Conservation (phyloP, 2,329 filamentous ascomycete species). For the Harringtonia lauricola region DNA sequence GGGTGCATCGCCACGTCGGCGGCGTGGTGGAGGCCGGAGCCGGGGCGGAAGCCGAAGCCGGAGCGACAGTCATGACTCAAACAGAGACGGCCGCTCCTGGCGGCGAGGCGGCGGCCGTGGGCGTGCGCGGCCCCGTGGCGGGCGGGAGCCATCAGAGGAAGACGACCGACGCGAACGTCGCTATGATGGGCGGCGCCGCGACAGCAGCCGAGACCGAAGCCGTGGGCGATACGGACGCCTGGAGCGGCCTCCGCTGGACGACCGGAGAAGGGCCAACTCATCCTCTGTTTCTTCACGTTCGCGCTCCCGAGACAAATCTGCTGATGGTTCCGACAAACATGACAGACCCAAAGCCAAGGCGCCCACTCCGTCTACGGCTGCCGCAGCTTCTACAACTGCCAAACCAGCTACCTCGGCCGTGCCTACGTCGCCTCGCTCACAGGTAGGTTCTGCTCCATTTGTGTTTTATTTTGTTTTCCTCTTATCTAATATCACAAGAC, state of each 20-base stretch:
- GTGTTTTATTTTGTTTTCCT: not conserved
- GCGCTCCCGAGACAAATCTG: slow-evolving; percentile 38
- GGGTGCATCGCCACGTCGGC: not conserved
- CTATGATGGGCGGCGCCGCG: not conserved
- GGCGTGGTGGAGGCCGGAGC: slow-evolving; percentile 16
- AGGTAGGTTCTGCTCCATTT: slow-evolving; percentile 16
- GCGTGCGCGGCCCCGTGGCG: not conserved
- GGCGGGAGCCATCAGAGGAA: not conserved
- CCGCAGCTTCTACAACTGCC: not conserved
- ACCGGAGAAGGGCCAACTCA: slow-evolving; percentile 32
- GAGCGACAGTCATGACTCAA: slow-evolving; percentile 14
- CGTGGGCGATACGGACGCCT: not conserved
- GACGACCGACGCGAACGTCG: not conserved
- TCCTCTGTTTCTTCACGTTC: slow-evolving; percentile 41
- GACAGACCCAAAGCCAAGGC: slow-evolving; percentile 23
- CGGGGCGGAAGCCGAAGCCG: slow-evolving; percentile 10
- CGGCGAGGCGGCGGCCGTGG: not conserved
- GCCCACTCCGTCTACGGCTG: not conserved
- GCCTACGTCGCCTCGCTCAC: slow-evolving; percentile 11
- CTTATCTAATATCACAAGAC: not conserved
- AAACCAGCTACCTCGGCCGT: not conserved
- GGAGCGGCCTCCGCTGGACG: not conserved
- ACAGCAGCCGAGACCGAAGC: slow-evolving; percentile 1
- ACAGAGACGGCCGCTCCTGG: not conserved
- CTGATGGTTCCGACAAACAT: slow-evolving; percentile 44